Evolutionary conservation across 345 rosid species (phyloP), one percentile per base, ranked within the genome.

Genomic region (Boechera retrofracta): DNA sequence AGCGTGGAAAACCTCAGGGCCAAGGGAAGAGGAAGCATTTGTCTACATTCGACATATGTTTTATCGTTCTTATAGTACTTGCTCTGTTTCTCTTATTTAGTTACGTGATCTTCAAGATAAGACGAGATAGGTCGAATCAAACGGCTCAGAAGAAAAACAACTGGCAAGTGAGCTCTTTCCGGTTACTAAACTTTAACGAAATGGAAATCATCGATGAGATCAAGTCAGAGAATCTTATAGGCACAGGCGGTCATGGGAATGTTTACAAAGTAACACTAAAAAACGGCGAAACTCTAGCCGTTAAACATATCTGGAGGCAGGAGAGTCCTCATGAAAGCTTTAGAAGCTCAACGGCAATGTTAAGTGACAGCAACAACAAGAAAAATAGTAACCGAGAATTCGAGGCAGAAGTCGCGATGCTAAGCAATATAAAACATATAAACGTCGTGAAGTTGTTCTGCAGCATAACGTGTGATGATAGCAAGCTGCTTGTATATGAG

Each of bases 401-500:
- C 7, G 90, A 89, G 0, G 87, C 94, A 1, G 96, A 94, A 83
- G 93, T 91, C 18, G 87, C 87, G 0, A 82, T 90, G 0, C 29
- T 94, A 80, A 89, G 97, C 71, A 81, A 85, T 57, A 82, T 91
- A 48, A 89, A 94, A 80, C 98, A 94, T 77, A 84, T 87, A 73
- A 94, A 94, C 72, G 92, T 94, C 62, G 97, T 94, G 82, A 94
- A 91, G 72, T 63, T 94, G 67, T 91, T 81, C 52, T 89, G 93
- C 64, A 91, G 98, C 82, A 91, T 91, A 78, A 86, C 92, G 10
- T 91, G 90, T 31, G 97, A 91, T 70, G 96, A 94, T 42, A 85
- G 97, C 74, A 86, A 83, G 55, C 81, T 94, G n/a, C 89, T 94
- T 69, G 97, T 94, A 1, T 94, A 94, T 10, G 96, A 91, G 89